These are phyloP conservation scores for Pyricularia grisea DNA, from an alignment of 2,329 filamentous ascomycete genomes.

Conservation along the genomic window DNA sequence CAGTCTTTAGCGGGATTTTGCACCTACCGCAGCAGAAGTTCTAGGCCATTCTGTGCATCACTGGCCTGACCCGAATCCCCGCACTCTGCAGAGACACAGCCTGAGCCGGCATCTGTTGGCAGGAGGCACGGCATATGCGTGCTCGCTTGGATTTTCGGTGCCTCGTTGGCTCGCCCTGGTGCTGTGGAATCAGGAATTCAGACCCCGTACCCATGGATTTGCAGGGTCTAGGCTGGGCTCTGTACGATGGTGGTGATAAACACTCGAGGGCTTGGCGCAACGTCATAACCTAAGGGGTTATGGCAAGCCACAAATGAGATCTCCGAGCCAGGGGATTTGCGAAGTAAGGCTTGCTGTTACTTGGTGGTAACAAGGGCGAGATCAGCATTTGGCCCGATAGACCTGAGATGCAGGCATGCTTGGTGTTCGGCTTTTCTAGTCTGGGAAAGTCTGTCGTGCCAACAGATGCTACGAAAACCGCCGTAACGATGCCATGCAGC, in stretches of 20 bases:
- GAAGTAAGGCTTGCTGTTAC: neutral
- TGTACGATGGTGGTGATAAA: neutral
- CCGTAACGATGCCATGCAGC: neutral
- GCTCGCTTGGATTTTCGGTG: neutral
- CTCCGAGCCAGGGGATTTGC: neutral
- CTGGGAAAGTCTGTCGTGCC: neutral
- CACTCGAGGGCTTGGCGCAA: neutral
- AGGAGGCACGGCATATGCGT: neutral
- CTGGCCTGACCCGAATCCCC: neutral
- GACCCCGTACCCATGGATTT: neutral
- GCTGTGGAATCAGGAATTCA: neutral
- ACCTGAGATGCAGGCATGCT: neutral
- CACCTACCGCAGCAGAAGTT: neutral
- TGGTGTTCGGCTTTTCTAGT: neutral
- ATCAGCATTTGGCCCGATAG: neutral
- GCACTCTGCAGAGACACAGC: neutral
- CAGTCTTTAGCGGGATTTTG: neutral
- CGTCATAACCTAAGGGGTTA: neutral
- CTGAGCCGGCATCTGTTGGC: neutral
- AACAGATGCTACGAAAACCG: neutral
- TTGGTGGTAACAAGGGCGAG: neutral
- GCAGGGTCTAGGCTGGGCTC: neutral
- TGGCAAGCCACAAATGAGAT: neutral
- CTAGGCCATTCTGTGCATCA: neutral
- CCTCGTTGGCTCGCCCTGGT: neutral